These are phyloP conservation scores for Penicillium psychrofluorescens DNA, from an alignment of 495 filamentous ascomycete genomes.

Conservation along the genomic window DNA sequence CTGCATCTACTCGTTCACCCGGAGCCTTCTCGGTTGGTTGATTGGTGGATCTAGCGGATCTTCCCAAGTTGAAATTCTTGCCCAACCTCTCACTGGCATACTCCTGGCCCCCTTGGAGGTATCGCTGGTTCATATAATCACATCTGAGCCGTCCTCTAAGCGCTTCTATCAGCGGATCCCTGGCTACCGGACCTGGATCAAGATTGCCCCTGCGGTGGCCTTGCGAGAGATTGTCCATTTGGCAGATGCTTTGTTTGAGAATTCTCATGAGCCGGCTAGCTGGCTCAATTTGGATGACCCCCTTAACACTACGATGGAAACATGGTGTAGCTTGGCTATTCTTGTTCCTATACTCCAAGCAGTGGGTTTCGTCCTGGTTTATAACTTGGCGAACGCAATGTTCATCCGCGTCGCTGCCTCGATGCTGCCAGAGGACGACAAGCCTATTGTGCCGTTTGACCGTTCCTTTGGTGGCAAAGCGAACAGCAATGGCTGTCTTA, in stretches of 20 bases:
- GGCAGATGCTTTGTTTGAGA: conserved; percentile 29
- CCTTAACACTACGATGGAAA: conserved; percentile 8
- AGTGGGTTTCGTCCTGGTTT: conserved; percentile 38
- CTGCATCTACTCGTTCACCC: conserved; percentile 21
- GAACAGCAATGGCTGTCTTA: conserved; percentile 56
- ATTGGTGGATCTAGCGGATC: conserved; percentile 16
- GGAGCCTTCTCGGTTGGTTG: conserved; percentile 15
- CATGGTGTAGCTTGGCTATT: conserved; percentile 16
- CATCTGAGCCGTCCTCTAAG: conserved; percentile 48
- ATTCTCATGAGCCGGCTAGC: conserved; percentile 17
- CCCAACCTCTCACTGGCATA: conserved; percentile 29
- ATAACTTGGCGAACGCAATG: conserved; percentile 55
- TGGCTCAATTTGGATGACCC: conserved; percentile 14
- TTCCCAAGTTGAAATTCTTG: conserved; percentile 30
- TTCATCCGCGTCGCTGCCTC: conserved; percentile 66
- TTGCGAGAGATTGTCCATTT: conserved; percentile 28
- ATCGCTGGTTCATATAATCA: conserved; percentile 55
- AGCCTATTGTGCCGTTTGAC: conserved; percentile 70
- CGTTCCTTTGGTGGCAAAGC: conserved; percentile 57
- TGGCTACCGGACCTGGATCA: conserved; percentile 33
- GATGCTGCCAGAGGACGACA: conserved; percentile 59
- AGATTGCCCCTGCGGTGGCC: conserved; percentile 45
- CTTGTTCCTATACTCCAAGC: conserved; percentile 26
- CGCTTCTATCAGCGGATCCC: conserved; percentile 45
- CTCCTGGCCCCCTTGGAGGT: conserved; percentile 42